Evolutionary conservation across 164 flowering plant genomes (phyloP).

Genomic region (Santalum album): DNA sequence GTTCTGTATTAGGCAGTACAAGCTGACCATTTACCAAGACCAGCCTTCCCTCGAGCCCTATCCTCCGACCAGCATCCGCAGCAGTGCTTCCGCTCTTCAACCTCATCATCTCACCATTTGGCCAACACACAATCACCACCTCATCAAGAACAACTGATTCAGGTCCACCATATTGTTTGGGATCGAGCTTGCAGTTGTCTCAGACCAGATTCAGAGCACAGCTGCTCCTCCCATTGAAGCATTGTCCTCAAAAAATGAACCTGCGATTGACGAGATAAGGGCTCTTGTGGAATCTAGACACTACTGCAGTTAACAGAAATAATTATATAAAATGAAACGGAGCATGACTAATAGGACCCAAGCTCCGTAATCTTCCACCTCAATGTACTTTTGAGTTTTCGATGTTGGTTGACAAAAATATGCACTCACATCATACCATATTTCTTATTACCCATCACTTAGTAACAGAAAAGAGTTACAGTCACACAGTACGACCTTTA

Average conservation of each 20-base stretch:
- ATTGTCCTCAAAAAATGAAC: conserved; percentile 74
- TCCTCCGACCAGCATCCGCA: conserved; percentile 80
- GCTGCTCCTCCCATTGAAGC: conserved; percentile 94
- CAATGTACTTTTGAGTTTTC: too few species aligned
- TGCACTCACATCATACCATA: too few species aligned
- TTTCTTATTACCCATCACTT: too few species aligned
- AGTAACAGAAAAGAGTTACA: too few species aligned
- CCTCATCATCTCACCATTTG: conserved; percentile 77
- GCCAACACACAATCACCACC: conserved; percentile 82
- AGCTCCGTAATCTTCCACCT: too few species aligned
- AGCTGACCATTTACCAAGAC: conserved; percentile 74
- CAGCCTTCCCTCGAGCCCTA: conserved; percentile 71
- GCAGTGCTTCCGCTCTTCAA: conserved; percentile 83
- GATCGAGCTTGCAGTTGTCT: conserved; percentile 13
- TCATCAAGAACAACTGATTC: conserved; percentile 43
- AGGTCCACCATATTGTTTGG: conserved; percentile 4
- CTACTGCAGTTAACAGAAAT: too few species aligned
- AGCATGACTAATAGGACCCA: too few species aligned
- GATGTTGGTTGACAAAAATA: too few species aligned
- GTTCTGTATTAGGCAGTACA: conserved; percentile 59
- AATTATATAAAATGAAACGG: too few species aligned
- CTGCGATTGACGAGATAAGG: conserved; percentile 21
- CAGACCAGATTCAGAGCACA: conserved; percentile 48
- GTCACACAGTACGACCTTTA: too few species aligned
- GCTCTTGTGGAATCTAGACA: too few species aligned